Evolutionary conservation across 805 yeast genomes (phyloP), one percentile per base, ranked within the genome.

Genomic region (Wickerhamiella brachini): DNA sequence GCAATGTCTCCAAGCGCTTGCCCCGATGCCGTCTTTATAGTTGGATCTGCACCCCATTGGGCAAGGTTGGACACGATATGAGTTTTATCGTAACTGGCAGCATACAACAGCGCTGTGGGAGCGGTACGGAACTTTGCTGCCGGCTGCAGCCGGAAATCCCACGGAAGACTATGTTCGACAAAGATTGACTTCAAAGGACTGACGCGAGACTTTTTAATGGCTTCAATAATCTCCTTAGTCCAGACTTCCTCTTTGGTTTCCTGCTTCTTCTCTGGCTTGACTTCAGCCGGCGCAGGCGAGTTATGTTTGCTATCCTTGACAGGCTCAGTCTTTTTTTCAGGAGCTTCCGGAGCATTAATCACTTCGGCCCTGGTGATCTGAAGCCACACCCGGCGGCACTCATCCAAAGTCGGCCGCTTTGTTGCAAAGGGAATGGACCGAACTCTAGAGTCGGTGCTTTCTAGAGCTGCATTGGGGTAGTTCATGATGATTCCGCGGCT

Each of bases 381-480:
- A 24, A 77, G 72, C 97, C 97, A 93, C 0, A 94, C 87, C 47
- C 79, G 75, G 60, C 81, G 85, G 57, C 93, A 68, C 63, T 89
- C 97, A 1, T 77, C 68, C 0, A 83, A 73, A 0, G 95, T 89
- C 1, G 97, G 95, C 56, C 96, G 74, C 51, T 78, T 78, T 0
- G 98, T 90, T 0, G 95, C 82, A 68, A 93, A 88, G 1, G 98
- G 98, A 62, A 90, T 79, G 2, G 72, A 66, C 55, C 76, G 77
- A 6, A 93, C 66, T 55, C 95, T 72, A 0, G 69, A 56, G 62
- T 90, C 97, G 34, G 68, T 68, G 34, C 71, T 61, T 6, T 78
- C 64, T 1, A 78, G 72, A 0, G 81, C 74, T 29, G 80, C 80
- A 31, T 77, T 81, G 7, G 60, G 57, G 58, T 80, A 82, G 2